These are phyloP conservation scores for Globisporangium sylvaticum DNA, from an alignment of 352 stramenopile species.

Conservation along the genomic window DNA sequence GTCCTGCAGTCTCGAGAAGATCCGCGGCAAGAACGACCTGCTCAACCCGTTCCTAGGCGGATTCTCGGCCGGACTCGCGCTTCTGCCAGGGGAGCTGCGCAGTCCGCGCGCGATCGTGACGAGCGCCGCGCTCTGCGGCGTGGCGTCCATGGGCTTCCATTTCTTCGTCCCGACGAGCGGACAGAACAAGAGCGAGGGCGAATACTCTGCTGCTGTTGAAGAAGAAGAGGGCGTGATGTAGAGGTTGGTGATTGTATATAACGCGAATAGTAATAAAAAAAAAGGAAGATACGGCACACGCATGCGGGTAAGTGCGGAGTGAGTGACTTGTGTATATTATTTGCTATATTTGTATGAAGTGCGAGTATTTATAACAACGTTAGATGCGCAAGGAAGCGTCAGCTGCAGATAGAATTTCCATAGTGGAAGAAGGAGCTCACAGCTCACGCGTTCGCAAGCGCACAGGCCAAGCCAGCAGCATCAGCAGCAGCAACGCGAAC, in stretches of 20 bases:
- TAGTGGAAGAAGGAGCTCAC: background rate
- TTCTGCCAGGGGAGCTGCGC: conserved; percentile 43
- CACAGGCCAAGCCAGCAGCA: background rate
- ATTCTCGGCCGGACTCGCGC: conserved; percentile 50
- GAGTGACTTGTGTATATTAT: background rate
- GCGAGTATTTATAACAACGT: background rate
- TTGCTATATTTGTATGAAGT: background rate
- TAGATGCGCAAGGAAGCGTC: background rate
- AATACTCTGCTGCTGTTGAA: background rate
- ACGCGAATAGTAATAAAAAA: conserved; percentile 8
- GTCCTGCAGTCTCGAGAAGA: conserved; percentile 61
- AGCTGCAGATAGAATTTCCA: background rate
- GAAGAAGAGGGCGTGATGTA: background rate
- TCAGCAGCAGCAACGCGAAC: conserved; percentile 39
- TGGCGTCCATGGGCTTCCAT: conserved; percentile 55
- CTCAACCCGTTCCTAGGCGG: conserved; percentile 70
- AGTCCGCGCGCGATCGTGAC: conserved; percentile 36
- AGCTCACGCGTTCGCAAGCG: background rate
- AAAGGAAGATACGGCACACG: background rate
- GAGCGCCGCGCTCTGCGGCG: conserved; percentile 47
- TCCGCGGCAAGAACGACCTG: conserved; percentile 50
- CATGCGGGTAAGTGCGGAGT: background rate
- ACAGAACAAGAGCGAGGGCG: conserved; percentile 18
- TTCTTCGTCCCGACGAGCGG: conserved; percentile 43
- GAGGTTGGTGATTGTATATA: background rate